Percentiles rank a stretch among this genome's conserved stretches.
Conservation (phyloP, 2,329 filamentous ascomycete genomes). For the Epichloe sp. region DNA sequence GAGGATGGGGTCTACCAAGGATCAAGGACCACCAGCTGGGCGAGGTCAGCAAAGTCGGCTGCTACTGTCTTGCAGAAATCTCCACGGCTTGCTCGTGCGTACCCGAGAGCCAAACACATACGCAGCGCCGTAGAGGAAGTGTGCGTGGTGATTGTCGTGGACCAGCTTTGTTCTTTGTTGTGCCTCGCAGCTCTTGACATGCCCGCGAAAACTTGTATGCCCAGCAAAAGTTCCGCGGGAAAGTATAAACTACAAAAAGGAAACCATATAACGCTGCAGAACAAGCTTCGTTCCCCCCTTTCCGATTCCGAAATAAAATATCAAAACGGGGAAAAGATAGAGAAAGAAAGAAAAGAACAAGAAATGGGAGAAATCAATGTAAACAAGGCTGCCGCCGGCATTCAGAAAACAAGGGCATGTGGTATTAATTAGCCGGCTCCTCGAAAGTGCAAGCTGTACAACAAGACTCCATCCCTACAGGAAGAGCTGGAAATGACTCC, state of each 20-base stretch:
- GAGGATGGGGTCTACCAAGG: neutral
- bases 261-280: conserved; percentile 2
- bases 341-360: neutral
- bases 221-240: neutral
- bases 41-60: neutral
- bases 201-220: neutral
- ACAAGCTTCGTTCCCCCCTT: neutral
- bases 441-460: conserved; percentile 12
- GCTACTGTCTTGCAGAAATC: neutral
- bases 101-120: too few relatives aligned
- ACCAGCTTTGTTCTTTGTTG: neutral
- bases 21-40: neutral
- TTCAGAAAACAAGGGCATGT: neutral
- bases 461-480: conserved; percentile 11
- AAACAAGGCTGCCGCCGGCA: conserved; percentile 2
- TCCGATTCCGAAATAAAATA: neutral
- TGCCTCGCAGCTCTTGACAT: neutral
- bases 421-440: neutral
- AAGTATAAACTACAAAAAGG: conserved; percentile 1
- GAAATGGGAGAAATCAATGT: neutral
- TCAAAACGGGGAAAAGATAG: neutral
- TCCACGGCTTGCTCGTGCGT: too few relatives aligned
- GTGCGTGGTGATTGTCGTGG: neutral
- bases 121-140: too few relatives aligned
- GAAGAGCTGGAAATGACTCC: conserved; percentile 8